Evolutionary conservation across 768 basidiomycete genomes (phyloP), one percentile per base, ranked within the genome.

Genomic region (Psilocybe subaeruginosa): DNA sequence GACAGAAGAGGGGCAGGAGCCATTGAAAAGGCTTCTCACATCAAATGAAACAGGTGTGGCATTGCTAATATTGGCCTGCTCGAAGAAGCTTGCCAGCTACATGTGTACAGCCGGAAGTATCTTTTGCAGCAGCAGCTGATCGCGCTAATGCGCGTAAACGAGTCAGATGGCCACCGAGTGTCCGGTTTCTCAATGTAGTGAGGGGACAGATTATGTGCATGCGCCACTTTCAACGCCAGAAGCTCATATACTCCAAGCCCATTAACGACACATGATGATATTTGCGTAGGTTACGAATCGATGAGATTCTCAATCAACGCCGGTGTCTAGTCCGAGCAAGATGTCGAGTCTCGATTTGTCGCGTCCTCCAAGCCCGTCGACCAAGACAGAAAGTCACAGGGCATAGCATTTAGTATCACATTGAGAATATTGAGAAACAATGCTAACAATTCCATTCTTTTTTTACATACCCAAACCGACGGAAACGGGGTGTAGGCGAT

Each of bases 1-100:
- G 56, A 33, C 56, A 57, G 30, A 49, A 49, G 30, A 17, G 55
- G 55, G 45, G 55, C 55, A 47, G 45, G 46, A 57, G 56, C 47
- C 8, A 57, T 57, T 57, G 37, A 33, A 46, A 57, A 19, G 9
- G 16, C 14, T 39, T 39, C 56, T 39, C 11, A 37, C 30, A 57
- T 57, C 31, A 49, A 49, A 57, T 11, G 30, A 55, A 35, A 35
- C 33, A 35, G 33, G 33, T 35, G 33, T 35, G 33, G 33, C 33
- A 35, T 35, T 11, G 6, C 33, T 35, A 35, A 35, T 35, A 35
- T 35, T 35, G 33, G 33, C 33, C 27, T 39, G 54, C 14, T 55
- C 39, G 39, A 7, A 48, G 46, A 16, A 29, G 46, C 47, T 35
- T 12, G 35, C 45, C 43, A 56, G 45, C 47, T 56, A 17, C 35